Conservation (phyloP, 148 eudicot species). For the Gaultheria prostrata region DNA sequence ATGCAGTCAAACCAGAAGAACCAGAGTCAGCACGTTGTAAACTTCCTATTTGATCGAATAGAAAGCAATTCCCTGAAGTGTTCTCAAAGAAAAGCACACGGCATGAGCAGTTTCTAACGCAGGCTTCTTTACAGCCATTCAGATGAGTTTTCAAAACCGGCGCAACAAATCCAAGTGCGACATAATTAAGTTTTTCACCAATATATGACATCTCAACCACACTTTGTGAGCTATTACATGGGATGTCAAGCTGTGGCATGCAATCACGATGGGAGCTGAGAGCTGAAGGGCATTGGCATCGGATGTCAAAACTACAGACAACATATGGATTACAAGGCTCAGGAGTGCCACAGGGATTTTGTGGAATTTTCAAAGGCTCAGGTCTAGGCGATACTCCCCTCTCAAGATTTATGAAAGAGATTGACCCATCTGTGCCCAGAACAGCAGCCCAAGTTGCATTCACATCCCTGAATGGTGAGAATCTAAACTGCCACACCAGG, state of each 20-base stretch:
- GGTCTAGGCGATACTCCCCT: not conserved
- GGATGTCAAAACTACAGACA: slow-evolving; percentile 23
- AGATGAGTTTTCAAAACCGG: slow-evolving; percentile 8
- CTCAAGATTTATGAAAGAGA: slow-evolving; percentile 20
- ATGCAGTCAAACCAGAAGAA: slow-evolving; percentile 17
- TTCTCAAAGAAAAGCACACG: slow-evolving; percentile 2
- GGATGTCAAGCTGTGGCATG: not conserved
- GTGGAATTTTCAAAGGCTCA: slow-evolving; percentile 8
- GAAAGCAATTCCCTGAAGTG: slow-evolving; percentile 5
- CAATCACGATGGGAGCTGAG: slow-evolving; percentile 13
- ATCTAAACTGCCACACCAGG: slow-evolving; percentile 19
- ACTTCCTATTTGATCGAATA: slow-evolving; percentile 24
- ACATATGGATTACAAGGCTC: slow-evolving; percentile 22
- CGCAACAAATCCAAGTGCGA: not conserved
- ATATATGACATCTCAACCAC: not conserved
- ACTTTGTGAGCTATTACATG: slow-evolving; percentile 11
- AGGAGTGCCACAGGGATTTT: slow-evolving; percentile 15
- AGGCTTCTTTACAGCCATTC: slow-evolving; percentile 12
- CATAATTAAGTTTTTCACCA: slow-evolving; percentile 8
- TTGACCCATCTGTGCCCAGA: slow-evolving; percentile 17
- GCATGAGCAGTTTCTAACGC: slow-evolving; percentile 16
- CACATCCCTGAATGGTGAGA: not conserved
- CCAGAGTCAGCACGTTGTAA: slow-evolving; percentile 15
- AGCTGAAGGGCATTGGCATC: slow-evolving; percentile 23
- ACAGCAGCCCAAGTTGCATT: slow-evolving; percentile 19